Percentiles rank a stretch among this genome's conserved stretches.
phyloP scores from a whole-genome alignment of 2,329 filamentous ascomycete species.

The Teratosphaeria zuluensis region DNA sequence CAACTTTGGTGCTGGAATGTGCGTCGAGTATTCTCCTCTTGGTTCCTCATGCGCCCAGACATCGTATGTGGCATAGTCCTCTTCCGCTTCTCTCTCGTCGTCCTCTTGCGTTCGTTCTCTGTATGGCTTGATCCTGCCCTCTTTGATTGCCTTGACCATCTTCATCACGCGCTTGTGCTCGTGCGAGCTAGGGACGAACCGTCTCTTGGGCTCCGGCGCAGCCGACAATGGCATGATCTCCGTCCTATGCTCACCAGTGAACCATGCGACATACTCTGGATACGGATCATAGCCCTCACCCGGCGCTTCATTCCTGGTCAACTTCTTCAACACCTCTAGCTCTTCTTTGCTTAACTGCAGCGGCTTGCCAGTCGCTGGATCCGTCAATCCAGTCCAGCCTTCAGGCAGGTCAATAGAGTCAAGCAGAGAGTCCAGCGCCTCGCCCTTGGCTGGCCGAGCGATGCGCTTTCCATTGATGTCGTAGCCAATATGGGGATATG shows the following conservation, averaged over 20 bases:
- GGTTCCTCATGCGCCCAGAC: constrained; percentile 91
- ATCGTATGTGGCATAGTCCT: constrained; percentile 68
- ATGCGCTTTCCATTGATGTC: constrained; percentile 98
- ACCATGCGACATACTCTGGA: constrained; percentile 87
- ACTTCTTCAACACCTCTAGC: constrained; percentile 73
- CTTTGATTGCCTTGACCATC: constrained; percentile 87
- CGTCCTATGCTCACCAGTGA: constrained; percentile 68
- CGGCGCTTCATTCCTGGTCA: constrained; percentile 81
- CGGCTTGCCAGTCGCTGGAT: constrained; percentile 87
- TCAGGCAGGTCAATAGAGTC: constrained; percentile 96
- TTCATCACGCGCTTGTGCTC: constrained; percentile 96
- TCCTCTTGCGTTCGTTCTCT: constrained; percentile 61
- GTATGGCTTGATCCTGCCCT: constrained; percentile 88
- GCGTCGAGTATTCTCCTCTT: constrained; percentile 78
- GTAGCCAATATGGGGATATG: constrained; percentile 96
- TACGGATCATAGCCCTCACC: constrained; percentile 89
- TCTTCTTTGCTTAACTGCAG: constrained; percentile 80
- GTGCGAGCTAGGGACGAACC: constrained; percentile 93
- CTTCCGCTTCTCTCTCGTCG: constrained; percentile 48
- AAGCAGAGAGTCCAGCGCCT: constrained; percentile 83
- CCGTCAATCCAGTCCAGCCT: constrained; percentile 93
- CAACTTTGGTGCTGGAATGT: constrained; percentile 87
- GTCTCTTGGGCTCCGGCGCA: constrained; percentile 88
- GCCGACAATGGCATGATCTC: constrained; percentile 93
- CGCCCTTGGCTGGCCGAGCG: constrained; percentile 85